These are phyloP conservation scores for Choiromyces venosus DNA, from an alignment of 495 filamentous ascomycete genomes.

Conservation along the genomic window DNA sequence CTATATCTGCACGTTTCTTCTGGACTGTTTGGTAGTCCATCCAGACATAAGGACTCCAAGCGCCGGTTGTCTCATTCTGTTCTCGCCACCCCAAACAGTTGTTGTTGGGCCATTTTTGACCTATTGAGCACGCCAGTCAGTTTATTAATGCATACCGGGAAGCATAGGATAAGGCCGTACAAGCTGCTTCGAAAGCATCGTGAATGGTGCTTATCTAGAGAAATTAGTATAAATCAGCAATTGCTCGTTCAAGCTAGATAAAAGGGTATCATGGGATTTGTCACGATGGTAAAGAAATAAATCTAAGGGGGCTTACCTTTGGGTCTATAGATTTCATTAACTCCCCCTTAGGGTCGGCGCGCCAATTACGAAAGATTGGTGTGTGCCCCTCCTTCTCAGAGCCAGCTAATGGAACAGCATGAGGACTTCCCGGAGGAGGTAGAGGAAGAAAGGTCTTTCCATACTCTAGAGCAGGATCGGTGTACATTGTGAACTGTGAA, in stretches of 20 bases:
- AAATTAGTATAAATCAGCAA: constrained; percentile 16
- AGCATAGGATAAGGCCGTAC: constrained; percentile 6
- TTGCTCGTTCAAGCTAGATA: constrained; percentile 1
- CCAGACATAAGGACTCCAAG: constrained; percentile 77
- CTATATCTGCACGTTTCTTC: constrained; percentile 72
- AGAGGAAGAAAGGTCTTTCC: constrained; percentile 22
- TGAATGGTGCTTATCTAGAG: constrained; percentile 36
- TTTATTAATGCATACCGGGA: not conserved
- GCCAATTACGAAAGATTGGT: constrained; percentile 77
- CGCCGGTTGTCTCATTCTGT: constrained; percentile 69
- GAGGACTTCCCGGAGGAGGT: constrained; percentile 35
- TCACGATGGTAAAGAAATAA: not conserved
- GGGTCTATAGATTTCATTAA: constrained; percentile 71
- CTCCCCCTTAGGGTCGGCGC: constrained; percentile 56
- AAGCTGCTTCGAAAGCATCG: constrained; percentile 37
- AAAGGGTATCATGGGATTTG: not conserved
- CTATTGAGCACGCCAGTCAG: constrained; percentile 1
- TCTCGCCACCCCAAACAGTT: constrained; percentile 75
- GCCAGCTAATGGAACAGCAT: constrained; percentile 61
- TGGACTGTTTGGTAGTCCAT: constrained; percentile 75
- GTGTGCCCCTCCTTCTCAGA: constrained; percentile 66
- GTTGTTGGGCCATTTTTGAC: constrained; percentile 50
- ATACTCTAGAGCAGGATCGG: constrained; percentile 37
- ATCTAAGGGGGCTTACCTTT: constrained; percentile 47
- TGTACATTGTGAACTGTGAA: constrained; percentile 27